Evolutionary conservation across 1,139 yeast species (phyloP).

Genomic region (Yamadazyma kanchanaburiensis): DNA sequence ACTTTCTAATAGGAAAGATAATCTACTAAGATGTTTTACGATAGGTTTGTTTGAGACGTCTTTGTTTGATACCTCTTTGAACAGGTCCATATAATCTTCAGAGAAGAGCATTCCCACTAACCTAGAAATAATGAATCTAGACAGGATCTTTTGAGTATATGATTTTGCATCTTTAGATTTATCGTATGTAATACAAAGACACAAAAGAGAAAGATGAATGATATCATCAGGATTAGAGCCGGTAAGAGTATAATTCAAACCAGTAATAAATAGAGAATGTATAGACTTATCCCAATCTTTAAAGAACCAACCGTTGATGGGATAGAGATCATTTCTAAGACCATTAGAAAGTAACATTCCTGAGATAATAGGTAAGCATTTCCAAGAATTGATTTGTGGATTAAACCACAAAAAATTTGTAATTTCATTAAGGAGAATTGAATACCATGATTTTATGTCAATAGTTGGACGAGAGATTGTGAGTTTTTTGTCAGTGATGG

Average conservation of each 20-base stretch:
- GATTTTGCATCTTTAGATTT: slow-evolving; percentile 19
- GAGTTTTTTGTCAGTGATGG: slow-evolving; percentile 49
- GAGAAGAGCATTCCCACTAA: slow-evolving; percentile 22
- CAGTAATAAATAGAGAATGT: slow-evolving; percentile 19
- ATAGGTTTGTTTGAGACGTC: slow-evolving; percentile 35
- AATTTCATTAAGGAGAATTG: slow-evolving; percentile 37
- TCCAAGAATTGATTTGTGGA: slow-evolving; percentile 45
- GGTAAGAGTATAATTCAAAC: slow-evolving; percentile 24
- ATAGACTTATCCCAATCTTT: slow-evolving; percentile 28
- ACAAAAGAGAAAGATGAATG: slow-evolving; percentile 27
- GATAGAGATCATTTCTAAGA: slow-evolving; percentile 34
- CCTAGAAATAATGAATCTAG: slow-evolving; percentile 20
- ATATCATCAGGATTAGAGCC: slow-evolving; percentile 21
- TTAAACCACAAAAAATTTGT: slow-evolving; percentile 28
- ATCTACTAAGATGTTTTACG: slow-evolving; percentile 46
- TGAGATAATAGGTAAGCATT: slow-evolving; percentile 51
- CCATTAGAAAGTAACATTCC: slow-evolving; percentile 49
- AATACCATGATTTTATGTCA: slow-evolving; percentile 49
- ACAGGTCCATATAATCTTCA: slow-evolving; percentile 18
- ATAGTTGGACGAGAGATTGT: slow-evolving; percentile 62
- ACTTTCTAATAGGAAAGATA: slow-evolving; percentile 46
- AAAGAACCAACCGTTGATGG: slow-evolving; percentile 31
- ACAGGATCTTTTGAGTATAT: slow-evolving; percentile 24
- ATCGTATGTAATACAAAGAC: slow-evolving; percentile 29
- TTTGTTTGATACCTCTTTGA: slow-evolving; percentile 9